Percentiles rank a stretch among this genome's conserved stretches.
Evolutionary conservation across 1,284 basidiomycete species (phyloP).

Genomic region (Ceratorhiza oryzae-sativae): DNA sequence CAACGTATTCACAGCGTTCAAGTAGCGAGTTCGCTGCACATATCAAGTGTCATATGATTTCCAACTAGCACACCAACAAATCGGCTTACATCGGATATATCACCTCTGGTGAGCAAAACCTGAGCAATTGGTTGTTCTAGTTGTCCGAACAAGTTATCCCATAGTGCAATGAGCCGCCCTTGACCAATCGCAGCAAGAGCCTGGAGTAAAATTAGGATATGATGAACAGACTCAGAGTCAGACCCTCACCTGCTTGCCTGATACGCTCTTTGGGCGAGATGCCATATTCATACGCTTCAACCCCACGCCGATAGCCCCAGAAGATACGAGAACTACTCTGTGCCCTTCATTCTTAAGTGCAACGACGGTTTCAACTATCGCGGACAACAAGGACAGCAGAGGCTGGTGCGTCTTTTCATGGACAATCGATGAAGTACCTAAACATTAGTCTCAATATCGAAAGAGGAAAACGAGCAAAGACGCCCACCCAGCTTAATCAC

Average conservation of each 20-base stretch:
- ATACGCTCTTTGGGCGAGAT: conserved; percentile 80
- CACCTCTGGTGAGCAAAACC: conserved; percentile 90
- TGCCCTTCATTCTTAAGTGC: conserved; percentile 82
- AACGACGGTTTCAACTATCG: conserved; percentile 91
- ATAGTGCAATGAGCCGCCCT: conserved; percentile 92
- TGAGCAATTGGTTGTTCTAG: conserved; percentile 96
- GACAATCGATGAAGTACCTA: conserved; percentile 93
- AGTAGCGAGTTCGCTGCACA: conserved; percentile 82
- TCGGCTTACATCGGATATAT: conserved; percentile 86
- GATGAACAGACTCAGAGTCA: neutral
- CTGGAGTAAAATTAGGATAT: conserved; percentile 52
- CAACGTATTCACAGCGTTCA: conserved; percentile 94
- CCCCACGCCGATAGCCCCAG: conserved; percentile 96
- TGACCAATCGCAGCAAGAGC: conserved; percentile 97
- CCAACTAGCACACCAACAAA: neutral
- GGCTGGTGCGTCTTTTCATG: conserved; percentile 90
- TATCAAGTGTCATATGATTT: neutral
- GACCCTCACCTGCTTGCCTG: conserved; percentile 81
- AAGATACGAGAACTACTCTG: conserved; percentile 93
- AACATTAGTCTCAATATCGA: conserved; percentile 34
- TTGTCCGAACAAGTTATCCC: conserved; percentile 95
- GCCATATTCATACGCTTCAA: conserved; percentile 88
- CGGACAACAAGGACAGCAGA: conserved; percentile 87
- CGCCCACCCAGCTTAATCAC: conserved; percentile 84
- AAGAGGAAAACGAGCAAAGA: conserved; percentile 38